phyloP scores from a whole-genome alignment of 2,329 filamentous ascomycete genomes.

The Phaeosphaeria sp. region DNA sequence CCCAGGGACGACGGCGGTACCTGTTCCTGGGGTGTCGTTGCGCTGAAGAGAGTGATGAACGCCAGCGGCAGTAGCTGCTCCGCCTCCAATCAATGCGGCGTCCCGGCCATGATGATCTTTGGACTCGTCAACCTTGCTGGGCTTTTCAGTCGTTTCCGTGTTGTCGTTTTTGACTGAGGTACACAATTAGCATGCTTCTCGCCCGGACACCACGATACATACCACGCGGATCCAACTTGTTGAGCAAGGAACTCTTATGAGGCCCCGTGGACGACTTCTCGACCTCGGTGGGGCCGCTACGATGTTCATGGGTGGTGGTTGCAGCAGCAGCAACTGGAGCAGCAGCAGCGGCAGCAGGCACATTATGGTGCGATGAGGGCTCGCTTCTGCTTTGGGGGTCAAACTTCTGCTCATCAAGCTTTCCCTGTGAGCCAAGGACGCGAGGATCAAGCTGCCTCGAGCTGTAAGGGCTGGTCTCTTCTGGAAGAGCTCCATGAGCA shows the following conservation, averaged over 20 bases:
- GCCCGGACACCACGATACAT: neutral
- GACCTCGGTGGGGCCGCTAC: neutral
- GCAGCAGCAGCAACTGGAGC: constrained; percentile 12
- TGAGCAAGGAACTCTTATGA: constrained; percentile 1
- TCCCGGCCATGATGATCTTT: constrained; percentile 25
- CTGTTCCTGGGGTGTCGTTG: constrained; percentile 10
- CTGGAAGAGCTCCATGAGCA: neutral
- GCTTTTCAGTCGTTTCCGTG: neutral
- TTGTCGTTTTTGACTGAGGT: constrained; percentile 1
- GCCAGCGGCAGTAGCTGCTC: constrained; percentile 2
- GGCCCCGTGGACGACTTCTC: neutral
- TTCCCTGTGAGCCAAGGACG: constrained; percentile 22
- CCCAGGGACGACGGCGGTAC: constrained; percentile 7
- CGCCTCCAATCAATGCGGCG: constrained; percentile 16
- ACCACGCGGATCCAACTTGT: constrained; percentile 8
- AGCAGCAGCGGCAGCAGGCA: constrained; percentile 4
- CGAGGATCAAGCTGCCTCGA: constrained; percentile 37
- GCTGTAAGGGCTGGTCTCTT: constrained; percentile 21
- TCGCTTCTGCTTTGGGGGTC: constrained; percentile 21
- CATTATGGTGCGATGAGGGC: constrained; percentile 7
- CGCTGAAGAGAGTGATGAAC: constrained; percentile 5
- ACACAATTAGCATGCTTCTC: neutral
- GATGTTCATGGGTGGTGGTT: neutral
- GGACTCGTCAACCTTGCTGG: neutral
- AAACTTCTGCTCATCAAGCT: constrained; percentile 25